Base-by-base conservation (phyloP, 2,329 filamentous ascomycete species). In the Diaporthe amygdali region DNA sequence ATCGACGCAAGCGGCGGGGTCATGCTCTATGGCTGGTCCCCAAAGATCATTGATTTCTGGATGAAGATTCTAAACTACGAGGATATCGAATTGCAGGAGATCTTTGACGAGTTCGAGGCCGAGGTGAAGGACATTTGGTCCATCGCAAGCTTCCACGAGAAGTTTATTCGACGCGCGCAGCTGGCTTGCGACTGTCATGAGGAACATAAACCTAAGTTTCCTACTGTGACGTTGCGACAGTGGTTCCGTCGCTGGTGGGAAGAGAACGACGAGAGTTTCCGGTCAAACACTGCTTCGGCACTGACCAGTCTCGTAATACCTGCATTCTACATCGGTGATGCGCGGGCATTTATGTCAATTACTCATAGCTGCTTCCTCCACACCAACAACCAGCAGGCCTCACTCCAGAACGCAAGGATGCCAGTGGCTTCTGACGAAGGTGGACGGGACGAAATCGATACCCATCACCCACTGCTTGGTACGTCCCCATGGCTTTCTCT, bases 171-270 rank as follows among this genome's bases (percentile, higher is more conserved):
- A 22, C 49, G 22, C 5, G 34, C 63, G 9, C n/a, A 52, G 10
- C 17, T 34, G 15, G n/a, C 22, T 17, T 22, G 20, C 20, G 51
- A 55, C 14, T 2, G 6, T 12, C 12, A 20, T n/a, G 25, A 37
- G 34, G 7, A 37, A 3, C 14, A 30, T 1, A 17, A 41, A 22
- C 25, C 49, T 6, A 17, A 14, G 2, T 27, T 8, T 2, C 37
- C 27, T 12, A 67, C 64, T 3, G 1, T 47, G 20, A 46, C 30
- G 64, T 1, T 67, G 64, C 27, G 64, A 15, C 37, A 34, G 25
- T 67, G 64, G 64, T 67, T 67, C 37, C 20, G 64, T 14, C 25
- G 39, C 37, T 55, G 64, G 64, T 67, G 51, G 64, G 17, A 17
- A 2, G 20, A 54, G 10, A 52, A 67, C 22, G 37, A 17, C 25